Evolutionary conservation across 1,284 basidiomycete genomes (phyloP).

Genomic region (Phenoliferia sp.): DNA sequence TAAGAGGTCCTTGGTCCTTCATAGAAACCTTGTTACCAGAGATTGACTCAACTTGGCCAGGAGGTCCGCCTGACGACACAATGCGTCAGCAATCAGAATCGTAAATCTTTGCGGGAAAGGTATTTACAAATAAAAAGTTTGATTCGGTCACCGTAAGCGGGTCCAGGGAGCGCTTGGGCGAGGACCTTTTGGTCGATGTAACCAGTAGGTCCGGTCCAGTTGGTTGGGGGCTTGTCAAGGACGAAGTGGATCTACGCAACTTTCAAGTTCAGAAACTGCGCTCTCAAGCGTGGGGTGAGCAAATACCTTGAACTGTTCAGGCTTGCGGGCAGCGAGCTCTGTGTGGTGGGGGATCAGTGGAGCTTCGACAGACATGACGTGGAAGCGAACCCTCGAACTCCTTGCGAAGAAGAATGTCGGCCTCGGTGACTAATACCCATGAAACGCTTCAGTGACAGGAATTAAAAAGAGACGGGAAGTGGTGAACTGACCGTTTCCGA

Average conservation of each 20-base stretch:
- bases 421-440: constrained; percentile 56
- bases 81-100: constrained; percentile 19
- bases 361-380: background rate
- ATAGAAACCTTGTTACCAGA: constrained; percentile 49
- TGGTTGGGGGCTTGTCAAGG: constrained; percentile 67
- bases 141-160: constrained; percentile 68
- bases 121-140: constrained; percentile 82
- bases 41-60: constrained; percentile 56
- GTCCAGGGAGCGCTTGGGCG: constrained; percentile 64
- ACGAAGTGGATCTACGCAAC: constrained; percentile 85
- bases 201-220: constrained; percentile 64
- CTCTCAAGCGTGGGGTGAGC: too few relatives aligned
- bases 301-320: constrained; percentile 58
- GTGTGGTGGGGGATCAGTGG: constrained; percentile 41
- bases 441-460: background rate
- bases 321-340: constrained; percentile 33
- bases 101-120: background rate
- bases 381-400: constrained; percentile 34
- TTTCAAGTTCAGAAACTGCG: too few relatives aligned
- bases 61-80: constrained; percentile 50
- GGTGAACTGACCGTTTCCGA: constrained; percentile 56
- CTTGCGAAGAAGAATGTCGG: constrained; percentile 62
- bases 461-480: background rate
- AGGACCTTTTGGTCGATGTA: constrained; percentile 69
- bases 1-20: constrained; percentile 72